Evolutionary conservation across 73 alveolate genomes (phyloP).

Genomic region (Paramecium sonneborni): DNA sequence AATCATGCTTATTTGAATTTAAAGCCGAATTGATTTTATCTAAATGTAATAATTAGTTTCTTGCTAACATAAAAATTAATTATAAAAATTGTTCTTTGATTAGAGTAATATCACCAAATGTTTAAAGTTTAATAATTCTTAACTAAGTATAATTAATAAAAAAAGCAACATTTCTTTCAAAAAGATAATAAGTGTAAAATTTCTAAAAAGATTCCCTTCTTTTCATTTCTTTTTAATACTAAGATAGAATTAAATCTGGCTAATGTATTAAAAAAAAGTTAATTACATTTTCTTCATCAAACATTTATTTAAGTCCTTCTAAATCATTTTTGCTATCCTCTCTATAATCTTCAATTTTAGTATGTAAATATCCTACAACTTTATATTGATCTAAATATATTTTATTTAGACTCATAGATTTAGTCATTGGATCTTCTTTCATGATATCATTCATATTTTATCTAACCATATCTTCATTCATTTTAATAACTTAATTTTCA

Average conservation of each 20-base stretch:
- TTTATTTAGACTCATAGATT: conserved; percentile 51
- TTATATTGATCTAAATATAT: conserved; percentile 54
- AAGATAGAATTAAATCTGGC: conserved; percentile 44
- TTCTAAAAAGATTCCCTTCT: conserved; percentile 58
- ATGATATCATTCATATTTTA: conserved; percentile 28
- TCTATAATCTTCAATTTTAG: conserved; percentile 23
- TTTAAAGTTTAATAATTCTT: conserved; percentile 51
- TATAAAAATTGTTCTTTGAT: conserved; percentile 33
- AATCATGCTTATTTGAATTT: conserved; percentile 43
- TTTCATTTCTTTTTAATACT: conserved; percentile 58
- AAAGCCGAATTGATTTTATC: conserved; percentile 54
- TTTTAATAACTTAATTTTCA: conserved; percentile 56
- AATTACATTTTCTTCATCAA: conserved; percentile 41
- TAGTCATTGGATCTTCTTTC: conserved; percentile 52
- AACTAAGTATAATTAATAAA: conserved; percentile 53
- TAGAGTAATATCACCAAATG: conserved; percentile 15
- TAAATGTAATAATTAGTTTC: conserved; percentile 49
- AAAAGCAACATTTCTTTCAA: conserved; percentile 64
- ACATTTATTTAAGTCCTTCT: conserved; percentile 23
- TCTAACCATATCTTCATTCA: conserved; percentile 54
- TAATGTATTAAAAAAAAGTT: neutral
- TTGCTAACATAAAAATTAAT: conserved; percentile 47
- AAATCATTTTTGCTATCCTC: conserved; percentile 42
- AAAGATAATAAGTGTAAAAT: conserved; percentile 52
- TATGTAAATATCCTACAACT: conserved; percentile 60